Percentiles rank a stretch among this genome's conserved stretches.
These are phyloP conservation scores for Pouteria glomerata DNA, from an alignment of 148 eudicot species.

Conservation along the genomic window DNA sequence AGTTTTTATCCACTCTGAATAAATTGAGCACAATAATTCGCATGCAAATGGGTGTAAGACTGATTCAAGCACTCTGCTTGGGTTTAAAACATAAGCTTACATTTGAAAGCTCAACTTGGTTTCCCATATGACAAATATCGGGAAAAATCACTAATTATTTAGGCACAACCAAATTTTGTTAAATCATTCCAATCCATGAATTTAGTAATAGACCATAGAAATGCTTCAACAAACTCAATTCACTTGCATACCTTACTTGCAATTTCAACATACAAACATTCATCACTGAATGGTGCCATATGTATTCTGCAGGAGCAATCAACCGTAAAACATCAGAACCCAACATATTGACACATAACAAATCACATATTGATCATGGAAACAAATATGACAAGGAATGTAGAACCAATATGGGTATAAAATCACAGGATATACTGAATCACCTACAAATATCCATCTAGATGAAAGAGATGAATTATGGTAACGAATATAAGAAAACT, in stretches of 20 bases:
- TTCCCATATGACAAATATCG: too few relatives aligned
- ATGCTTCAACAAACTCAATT: slow-evolving; percentile 2
- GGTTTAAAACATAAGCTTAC: too few relatives aligned
- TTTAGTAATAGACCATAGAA: not conserved
- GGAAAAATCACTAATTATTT: too few relatives aligned
- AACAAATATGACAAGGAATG: not conserved
- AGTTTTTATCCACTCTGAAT: too few relatives aligned
- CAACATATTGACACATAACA: too few relatives aligned
- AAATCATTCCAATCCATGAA: not conserved
- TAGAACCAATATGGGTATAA: not conserved
- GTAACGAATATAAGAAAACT: not conserved
- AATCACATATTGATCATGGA: slow-evolving; percentile 2
- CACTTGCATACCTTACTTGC: slow-evolving; percentile 73
- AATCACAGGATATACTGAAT: not conserved
- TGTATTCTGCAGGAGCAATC: slow-evolving; percentile 67
- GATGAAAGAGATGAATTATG: not conserved
- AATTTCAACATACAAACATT: slow-evolving; percentile 74
- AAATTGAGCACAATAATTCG: too few relatives aligned
- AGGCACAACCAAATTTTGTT: not conserved
- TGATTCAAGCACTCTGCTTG: not conserved
- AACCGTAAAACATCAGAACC: slow-evolving; percentile 17
- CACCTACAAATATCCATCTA: not conserved
- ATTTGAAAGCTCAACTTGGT: too few relatives aligned
- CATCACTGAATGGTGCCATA: slow-evolving; percentile 98
- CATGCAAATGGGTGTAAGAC: not conserved